Base-by-base conservation (phyloP, 1,284 basidiomycete genomes). In the Melampsora abietis-canadensis region DNA sequence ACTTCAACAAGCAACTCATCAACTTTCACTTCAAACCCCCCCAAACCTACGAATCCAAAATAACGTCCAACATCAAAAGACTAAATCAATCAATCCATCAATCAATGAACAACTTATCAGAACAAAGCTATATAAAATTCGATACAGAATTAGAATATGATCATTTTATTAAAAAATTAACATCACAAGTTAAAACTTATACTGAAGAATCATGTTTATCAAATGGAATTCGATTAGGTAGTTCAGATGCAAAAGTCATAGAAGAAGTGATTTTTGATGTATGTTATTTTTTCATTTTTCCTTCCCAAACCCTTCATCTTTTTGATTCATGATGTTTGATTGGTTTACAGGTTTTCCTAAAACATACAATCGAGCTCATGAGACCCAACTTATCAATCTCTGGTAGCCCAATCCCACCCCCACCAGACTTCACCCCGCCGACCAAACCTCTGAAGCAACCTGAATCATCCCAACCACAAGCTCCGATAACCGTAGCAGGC, bases 301-400 rank as follows among this genome's bases (percentile, higher is more conserved):
- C 30, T 37, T 57, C 67, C 27, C 27, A 27, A 27, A 27, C 27
- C 27, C 27, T 27, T 27, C 27, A 27, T 27, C 27, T 37, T n/a
- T 37, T 46, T 24, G 40, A 8, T 48, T 68, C 3, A n/a, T 47
- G 37, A 12, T 44, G 37, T 17, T 46, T 24, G 37, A 17, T 24
- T 1, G 1, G 1, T 27, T 27, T 27, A 2, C 24, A 70, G 68
- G 68, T 70, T 10, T 70, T 70, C 19, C 31, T 70, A 17, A 63
- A 70, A 64, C 54, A 70, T 62, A 70, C 68, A 15, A 46, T 70
- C 8, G 68, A 70, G 48, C 64, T 70, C 40, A 48, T 70, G 14
- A 47, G 68, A 48, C 60, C 62, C 10, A 70, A 70, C 27, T 44
- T 70, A 5, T 57, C 64, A 40, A 60, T 69, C 12, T 57, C 30